Conservation (phyloP, 345 rosid species). For the Hibiscus trionum region DNA sequence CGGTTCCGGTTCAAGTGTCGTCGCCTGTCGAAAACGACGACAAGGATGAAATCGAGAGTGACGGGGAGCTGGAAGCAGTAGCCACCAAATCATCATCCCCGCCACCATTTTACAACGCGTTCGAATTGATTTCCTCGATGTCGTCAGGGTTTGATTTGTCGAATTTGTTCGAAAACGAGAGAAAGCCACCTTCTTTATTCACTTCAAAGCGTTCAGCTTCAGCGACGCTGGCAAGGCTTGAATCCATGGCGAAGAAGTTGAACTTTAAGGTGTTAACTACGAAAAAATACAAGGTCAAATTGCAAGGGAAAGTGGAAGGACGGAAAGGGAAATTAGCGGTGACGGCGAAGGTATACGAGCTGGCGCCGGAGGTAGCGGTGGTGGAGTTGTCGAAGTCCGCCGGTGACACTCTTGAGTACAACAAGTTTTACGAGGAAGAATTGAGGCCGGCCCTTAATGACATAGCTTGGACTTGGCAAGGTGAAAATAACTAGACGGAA, state of each 20-base stretch:
- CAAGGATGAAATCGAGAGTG: not conserved
- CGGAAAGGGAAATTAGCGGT: slow-evolving; percentile 50
- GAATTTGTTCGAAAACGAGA: slow-evolving; percentile 49
- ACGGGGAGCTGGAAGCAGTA: not conserved
- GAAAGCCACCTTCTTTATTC: slow-evolving; percentile 43
- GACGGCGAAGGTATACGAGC: slow-evolving; percentile 56
- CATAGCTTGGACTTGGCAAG: slow-evolving; percentile 91
- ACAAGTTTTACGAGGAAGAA: slow-evolving; percentile 51
- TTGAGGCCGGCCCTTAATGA: slow-evolving; percentile 69
- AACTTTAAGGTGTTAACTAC: slow-evolving; percentile 40
- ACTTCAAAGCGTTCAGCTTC: slow-evolving; percentile 47
- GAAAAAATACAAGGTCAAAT: slow-evolving; percentile 42
- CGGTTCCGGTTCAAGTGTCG: slow-evolving; percentile 32
- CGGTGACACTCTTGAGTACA: slow-evolving; percentile 53
- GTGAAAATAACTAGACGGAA: slow-evolving; percentile 27
- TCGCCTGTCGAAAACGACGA: slow-evolving; percentile 12
- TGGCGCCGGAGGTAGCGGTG: slow-evolving; percentile 55
- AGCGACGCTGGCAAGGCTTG: slow-evolving; percentile 41
- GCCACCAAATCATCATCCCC: slow-evolving; percentile 11
- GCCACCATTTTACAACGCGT: slow-evolving; percentile 53
- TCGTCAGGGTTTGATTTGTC: slow-evolving; percentile 80
- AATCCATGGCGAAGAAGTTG: slow-evolving; percentile 40
- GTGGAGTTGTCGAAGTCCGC: slow-evolving; percentile 60
- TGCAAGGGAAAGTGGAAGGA: slow-evolving; percentile 41
- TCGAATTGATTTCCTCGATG: slow-evolving; percentile 66